Conservation (phyloP, 2,329 filamentous ascomycete species). For the Neofusicoccum sp. region DNA sequence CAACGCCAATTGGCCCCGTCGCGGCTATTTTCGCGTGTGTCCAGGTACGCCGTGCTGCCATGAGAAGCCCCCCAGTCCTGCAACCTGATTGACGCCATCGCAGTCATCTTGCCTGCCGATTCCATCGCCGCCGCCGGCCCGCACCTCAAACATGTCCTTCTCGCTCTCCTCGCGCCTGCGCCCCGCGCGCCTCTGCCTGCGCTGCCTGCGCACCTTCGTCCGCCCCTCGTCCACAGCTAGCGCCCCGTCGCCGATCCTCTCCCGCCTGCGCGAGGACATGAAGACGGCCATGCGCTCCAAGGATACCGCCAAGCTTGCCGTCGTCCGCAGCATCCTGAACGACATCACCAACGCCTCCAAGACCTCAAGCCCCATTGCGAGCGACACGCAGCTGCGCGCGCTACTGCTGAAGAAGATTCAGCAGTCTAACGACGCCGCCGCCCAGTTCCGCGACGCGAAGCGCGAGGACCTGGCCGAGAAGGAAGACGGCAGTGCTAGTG, state of each 20-base stretch:
- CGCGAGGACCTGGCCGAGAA: constrained; percentile 68
- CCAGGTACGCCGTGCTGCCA: background rate
- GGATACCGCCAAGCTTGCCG: constrained; percentile 60
- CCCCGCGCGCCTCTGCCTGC: constrained; percentile 23
- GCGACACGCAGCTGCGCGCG: constrained; percentile 66
- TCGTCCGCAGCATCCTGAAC: constrained; percentile 67
- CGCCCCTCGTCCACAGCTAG: constrained; percentile 21
- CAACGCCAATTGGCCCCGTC: background rate
- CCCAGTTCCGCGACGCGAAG: constrained; percentile 63
- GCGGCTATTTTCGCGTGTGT: background rate
- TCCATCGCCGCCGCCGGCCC: background rate
- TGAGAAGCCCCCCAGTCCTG: background rate
- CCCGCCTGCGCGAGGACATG: constrained; percentile 46
- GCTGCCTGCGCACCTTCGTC: constrained; percentile 24
- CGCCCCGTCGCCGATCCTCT: constrained; percentile 37
- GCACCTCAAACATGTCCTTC: constrained; percentile 10
- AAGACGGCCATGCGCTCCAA: constrained; percentile 50
- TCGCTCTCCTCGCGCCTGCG: constrained; percentile 4
- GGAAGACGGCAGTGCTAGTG: constrained; percentile 63
- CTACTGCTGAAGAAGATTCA: constrained; percentile 65
- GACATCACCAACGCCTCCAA: constrained; percentile 75
- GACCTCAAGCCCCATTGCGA: constrained; percentile 65
- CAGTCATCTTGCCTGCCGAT: background rate
- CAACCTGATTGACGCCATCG: background rate
- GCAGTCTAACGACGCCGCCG: constrained; percentile 56